Evolutionary conservation across 2,329 filamentous ascomycete genomes (phyloP), one percentile per base, ranked within the genome.

Genomic region (Exophiala sp.): DNA sequence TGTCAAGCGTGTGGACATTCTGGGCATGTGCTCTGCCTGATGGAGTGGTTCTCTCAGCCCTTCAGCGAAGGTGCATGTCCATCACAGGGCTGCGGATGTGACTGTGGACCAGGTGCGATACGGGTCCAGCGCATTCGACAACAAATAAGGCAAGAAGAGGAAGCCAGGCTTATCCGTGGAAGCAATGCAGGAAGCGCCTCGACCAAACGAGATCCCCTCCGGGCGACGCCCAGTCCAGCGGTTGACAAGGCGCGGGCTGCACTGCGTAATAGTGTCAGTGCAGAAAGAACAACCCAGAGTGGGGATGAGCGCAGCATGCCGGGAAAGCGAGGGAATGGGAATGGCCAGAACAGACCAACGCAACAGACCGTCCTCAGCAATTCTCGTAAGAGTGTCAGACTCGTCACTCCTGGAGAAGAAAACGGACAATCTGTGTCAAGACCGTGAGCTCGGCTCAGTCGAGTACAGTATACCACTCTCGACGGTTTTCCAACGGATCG

Each of bases 1-100:
- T 84, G 81, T 62, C 70, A 80, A 58, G 68, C 75, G 10, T 84
- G 81, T 62, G 78, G 78, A 2, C 81, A 84, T 58, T 73, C 76
- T 32, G 79, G 75, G 1, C 81, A 84, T 60, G 66, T 73, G 4
- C 72, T 73, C 43, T 84, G 81, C 61, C 69, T 82, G 23, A 70
- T 68, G 6, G 70, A 71, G 11, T 82, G 80, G 79, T 75, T 80
- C 47, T 65, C 66, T 14, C 71, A 76, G 45, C 57, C 70, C 16
- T 63, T 70, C 24, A 72, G 68, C 30, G 73, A 76, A 55, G 79
- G 78, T 13, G 73, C 71, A 23, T 83, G 80, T 65, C 74, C 78
- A 2, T 79, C 74, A 6, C 71, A 73, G 41, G 80, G 78, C 14
- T 83, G 80, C 63, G 66, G 75, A 46, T 81, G 80, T 58, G 78